Evolutionary conservation across 306 rosid species (phyloP), one percentile per base, ranked within the genome.

Genomic region (Gastrolobium bilobum): DNA sequence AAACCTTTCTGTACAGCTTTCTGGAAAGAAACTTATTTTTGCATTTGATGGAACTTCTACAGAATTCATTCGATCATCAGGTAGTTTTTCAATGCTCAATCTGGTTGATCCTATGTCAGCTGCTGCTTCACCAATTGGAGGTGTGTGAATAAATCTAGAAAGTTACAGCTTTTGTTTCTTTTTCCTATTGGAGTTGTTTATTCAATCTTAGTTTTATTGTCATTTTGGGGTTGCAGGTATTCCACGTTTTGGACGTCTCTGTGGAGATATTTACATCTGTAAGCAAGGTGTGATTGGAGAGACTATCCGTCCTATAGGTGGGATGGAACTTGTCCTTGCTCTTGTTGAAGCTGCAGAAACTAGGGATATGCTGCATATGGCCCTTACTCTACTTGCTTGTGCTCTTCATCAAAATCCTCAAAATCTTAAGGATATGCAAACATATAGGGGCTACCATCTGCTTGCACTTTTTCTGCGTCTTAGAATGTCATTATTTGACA

Each of bases 81-180:
- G 98, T 76, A 86, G 87, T 68, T 85, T 93, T 82, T 91, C 96
- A 76, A 90, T 96, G 93, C 92, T 96, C 80, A 96, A 96, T 88
- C 81, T 96, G 83, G 98, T 96, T 78, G 99, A 96, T 91, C 99
- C 99, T 62, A 79, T 89, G 91, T 96, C 99, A 54, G 98, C 98
- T 38, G 98, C 99, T 80, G 99, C 99, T 63, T 96, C 99, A 83
- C 99, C 99, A 47, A 96, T 96, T 81, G 99, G 99, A 84, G 99
- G 99, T 96, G 77, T 85, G 96, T 81, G 51, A 77, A 52, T 50
- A 81, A 88, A 77, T 79, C 70, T 71, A 66, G 4, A n/a, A 70
- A 53, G 56, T 84, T 65, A n/a, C 66, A 53, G 61, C 43, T 60
- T 73, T 51, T 37, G 10, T 64, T 76, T 51, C 60, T 79, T 44